A percentile compares a stretch with the other conserved stretches of the same genome.
phyloP scores from a whole-genome alignment of 768 basidiomycete genomes.

The Amanita inopinata region DNA sequence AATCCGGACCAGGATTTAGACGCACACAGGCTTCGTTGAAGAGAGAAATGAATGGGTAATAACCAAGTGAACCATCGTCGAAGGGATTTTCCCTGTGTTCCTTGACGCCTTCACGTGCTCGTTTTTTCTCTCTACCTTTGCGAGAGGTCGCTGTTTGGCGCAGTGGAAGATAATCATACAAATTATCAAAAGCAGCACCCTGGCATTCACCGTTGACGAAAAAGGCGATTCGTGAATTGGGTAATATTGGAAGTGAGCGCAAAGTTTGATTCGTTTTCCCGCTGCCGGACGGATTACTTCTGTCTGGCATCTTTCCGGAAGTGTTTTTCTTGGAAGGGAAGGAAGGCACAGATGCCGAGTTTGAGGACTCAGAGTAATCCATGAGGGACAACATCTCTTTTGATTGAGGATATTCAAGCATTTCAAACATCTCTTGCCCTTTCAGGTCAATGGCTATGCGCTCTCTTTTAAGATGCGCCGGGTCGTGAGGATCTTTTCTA shows the following conservation, averaged over 20 bases:
- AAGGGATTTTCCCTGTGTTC: constrained; percentile 77
- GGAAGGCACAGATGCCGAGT: constrained; percentile 46
- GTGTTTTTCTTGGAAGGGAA: constrained; percentile 53
- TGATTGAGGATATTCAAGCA: constrained; percentile 74
- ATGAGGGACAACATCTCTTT: constrained; percentile 92
- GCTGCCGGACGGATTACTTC: constrained; percentile 28
- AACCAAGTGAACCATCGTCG: constrained; percentile 92
- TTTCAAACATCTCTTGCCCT: constrained; percentile 96
- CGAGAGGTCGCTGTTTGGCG: constrained; percentile 49
- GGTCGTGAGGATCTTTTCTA: constrained; percentile 61
- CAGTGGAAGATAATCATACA: constrained; percentile 87
- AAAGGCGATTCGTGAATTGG: constrained; percentile 72
- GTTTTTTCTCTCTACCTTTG: constrained; percentile 58
- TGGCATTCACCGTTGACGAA: constrained; percentile 87
- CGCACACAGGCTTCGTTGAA: constrained; percentile 83
- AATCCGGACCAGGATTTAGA: constrained; percentile 86
- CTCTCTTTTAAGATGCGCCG: constrained; percentile 76
- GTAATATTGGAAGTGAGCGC: constrained; percentile 60
- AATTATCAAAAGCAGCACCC: constrained; percentile 73
- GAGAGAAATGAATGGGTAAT: constrained; percentile 90
- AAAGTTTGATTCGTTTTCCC: constrained; percentile 33
- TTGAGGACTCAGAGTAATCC: constrained; percentile 58
- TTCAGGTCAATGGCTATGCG: constrained; percentile 93
- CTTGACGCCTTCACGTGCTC: constrained; percentile 55
- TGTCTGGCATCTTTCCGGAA: constrained; percentile 62